Percentiles rank a stretch among this genome's conserved stretches.
phyloP scores from a whole-genome alignment of 2,329 filamentous ascomycete species.

The Botrytis medusae region DNA sequence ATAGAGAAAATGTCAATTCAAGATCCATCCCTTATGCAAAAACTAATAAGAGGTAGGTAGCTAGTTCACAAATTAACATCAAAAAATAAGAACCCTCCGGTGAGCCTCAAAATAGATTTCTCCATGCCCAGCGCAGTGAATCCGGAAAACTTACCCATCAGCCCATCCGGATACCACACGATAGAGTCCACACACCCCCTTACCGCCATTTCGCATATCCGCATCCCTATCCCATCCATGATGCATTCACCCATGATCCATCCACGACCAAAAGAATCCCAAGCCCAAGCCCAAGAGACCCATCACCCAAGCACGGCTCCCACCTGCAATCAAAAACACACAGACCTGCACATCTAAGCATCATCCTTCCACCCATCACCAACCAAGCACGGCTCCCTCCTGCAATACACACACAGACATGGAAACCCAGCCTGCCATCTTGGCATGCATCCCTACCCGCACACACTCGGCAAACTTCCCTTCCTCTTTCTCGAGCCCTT shows the following conservation, averaged over 20 bases:
- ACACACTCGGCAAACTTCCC: not conserved
- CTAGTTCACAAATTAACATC: not conserved
- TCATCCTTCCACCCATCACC: not conserved
- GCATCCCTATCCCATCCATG: not conserved
- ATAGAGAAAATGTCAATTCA: not conserved
- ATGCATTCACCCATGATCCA: too few relatives aligned
- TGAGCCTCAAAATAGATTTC: not conserved
- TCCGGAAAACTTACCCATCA: not conserved
- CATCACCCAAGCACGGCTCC: not conserved
- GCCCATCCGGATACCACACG: not conserved
- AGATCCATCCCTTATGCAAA: not conserved
- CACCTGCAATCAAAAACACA: not conserved
- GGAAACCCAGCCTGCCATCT: not conserved
- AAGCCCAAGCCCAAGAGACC: too few relatives aligned
- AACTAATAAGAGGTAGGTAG: not conserved
- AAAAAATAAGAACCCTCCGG: not conserved
- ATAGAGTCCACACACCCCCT: not conserved
- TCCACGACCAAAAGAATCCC: too few relatives aligned
- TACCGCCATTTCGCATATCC: not conserved
- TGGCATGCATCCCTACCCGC: not conserved
- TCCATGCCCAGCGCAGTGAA: too few relatives aligned
- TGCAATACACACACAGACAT: not conserved
- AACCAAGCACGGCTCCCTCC: not conserved
- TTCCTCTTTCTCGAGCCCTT: too few relatives aligned
- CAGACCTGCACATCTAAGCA: too few relatives aligned